A percentile compares a stretch with the other conserved stretches of the same genome.
phyloP scores from a whole-genome alignment of 495 filamentous ascomycete species.

The Xylaria curta region DNA sequence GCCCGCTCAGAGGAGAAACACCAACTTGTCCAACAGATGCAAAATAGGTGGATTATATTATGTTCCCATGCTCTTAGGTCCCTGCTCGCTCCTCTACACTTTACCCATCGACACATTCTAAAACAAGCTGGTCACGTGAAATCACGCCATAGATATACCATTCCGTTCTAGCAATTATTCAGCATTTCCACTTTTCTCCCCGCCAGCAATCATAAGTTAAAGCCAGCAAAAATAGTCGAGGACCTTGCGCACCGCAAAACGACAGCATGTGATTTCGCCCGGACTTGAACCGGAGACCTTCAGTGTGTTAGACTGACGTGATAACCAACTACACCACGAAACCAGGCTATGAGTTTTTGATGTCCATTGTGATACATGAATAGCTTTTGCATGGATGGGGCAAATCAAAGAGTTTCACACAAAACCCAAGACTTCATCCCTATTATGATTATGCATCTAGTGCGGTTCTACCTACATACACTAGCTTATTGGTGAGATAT shows the following conservation, averaged over 20 bases:
- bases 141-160: slow-evolving; percentile 33
- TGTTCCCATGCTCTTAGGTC: background rate
- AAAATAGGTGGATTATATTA: background rate
- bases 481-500: background rate
- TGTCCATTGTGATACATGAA: background rate
- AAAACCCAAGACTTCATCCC: too few species aligned
- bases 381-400: too few species aligned
- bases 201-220: background rate
- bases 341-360: too few species aligned
- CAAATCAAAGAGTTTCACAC: background rate
- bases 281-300: slow-evolving; percentile 33
- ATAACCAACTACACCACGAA: slow-evolving; percentile 33
- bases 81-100: background rate
- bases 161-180: background rate
- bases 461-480: background rate
- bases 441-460: too few species aligned
- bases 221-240: background rate
- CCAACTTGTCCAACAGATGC: background rate
- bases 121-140: slow-evolving; percentile 35
- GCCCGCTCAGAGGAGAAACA: background rate
- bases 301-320: slow-evolving; percentile 33
- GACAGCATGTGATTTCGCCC: slow-evolving; percentile 33
- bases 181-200: background rate
- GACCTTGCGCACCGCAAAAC: background rate
- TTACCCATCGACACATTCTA: background rate